A percentile compares a stretch with the other conserved stretches of the same genome.
Conservation (phyloP, 108 stramenopile species). For the Hondaea fermentalgiana region DNA sequence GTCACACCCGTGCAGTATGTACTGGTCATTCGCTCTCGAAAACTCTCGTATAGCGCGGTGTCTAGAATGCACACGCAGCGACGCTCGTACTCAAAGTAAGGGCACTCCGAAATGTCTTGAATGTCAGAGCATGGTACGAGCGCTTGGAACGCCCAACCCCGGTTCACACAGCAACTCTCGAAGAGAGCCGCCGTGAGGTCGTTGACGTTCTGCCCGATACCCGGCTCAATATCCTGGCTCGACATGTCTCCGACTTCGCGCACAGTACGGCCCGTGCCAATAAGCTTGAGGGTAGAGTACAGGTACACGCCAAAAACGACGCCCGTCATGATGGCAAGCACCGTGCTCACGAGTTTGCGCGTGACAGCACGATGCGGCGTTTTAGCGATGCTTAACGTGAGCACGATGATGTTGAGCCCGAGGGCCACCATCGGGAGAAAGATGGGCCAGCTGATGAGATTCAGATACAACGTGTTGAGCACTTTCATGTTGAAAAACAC, state of each 20-base stretch:
- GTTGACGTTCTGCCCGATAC: neutral
- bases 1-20: neutral
- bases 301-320: neutral
- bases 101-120: neutral
- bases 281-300: neutral
- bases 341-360: neutral
- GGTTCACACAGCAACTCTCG: neutral
- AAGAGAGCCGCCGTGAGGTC: neutral
- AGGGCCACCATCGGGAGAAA: neutral
- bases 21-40: neutral
- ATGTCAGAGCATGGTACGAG: neutral
- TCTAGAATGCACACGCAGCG: neutral
- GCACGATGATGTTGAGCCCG: neutral
- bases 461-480: neutral
- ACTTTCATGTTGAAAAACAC: neutral
- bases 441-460: neutral
- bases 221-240: neutral
- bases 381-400: neutral
- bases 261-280: neutral
- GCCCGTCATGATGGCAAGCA: neutral
- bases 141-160: neutral
- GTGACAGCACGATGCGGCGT: neutral
- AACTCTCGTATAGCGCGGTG: neutral
- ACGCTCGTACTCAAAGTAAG: neutral
- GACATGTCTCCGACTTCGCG: neutral